phyloP scores from a whole-genome alignment of 2,329 filamentous ascomycete species.

The Chrysosporium keratinophilum region DNA sequence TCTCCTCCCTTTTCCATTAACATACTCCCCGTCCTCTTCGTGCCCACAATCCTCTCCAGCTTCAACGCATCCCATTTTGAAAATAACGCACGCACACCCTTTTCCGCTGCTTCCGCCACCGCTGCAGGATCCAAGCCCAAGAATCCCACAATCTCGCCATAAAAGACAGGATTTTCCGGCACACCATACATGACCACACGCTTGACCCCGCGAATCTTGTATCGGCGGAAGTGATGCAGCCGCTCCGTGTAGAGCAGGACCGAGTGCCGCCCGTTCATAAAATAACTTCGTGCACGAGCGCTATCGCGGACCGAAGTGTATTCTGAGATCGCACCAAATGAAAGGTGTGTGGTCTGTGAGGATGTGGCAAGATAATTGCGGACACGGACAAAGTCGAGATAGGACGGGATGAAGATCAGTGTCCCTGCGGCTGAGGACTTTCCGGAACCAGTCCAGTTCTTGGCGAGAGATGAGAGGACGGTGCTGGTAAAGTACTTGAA shows the following conservation, averaged over 20 bases:
- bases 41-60: conserved; percentile 79
- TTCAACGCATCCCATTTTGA: conserved; percentile 83
- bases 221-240: conserved; percentile 93
- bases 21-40: conserved; percentile 71
- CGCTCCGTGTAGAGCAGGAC: conserved; percentile 86
- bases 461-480: conserved; percentile 63
- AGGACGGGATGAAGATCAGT: conserved; percentile 81
- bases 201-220: conserved; percentile 68
- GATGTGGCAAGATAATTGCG: conserved; percentile 83
- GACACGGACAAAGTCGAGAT: conserved; percentile 88
- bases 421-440: conserved; percentile 56
- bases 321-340: conserved; percentile 79
- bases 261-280: conserved; percentile 68
- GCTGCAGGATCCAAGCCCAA: conserved; percentile 37
- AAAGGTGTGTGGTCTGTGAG: conserved; percentile 44
- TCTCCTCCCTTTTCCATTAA: conserved; percentile 67
- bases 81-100: conserved; percentile 55
- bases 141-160: conserved; percentile 35
- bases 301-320: conserved; percentile 72
- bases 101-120: conserved; percentile 45
- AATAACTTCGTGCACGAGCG: conserved; percentile 75
- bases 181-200: conserved; percentile 81
- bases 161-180: conserved; percentile 66
- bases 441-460: conserved; percentile 43
- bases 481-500: conserved; percentile 86